Conservation (phyloP, 345 rosid species). For the Bruguiera parviflora region DNA sequence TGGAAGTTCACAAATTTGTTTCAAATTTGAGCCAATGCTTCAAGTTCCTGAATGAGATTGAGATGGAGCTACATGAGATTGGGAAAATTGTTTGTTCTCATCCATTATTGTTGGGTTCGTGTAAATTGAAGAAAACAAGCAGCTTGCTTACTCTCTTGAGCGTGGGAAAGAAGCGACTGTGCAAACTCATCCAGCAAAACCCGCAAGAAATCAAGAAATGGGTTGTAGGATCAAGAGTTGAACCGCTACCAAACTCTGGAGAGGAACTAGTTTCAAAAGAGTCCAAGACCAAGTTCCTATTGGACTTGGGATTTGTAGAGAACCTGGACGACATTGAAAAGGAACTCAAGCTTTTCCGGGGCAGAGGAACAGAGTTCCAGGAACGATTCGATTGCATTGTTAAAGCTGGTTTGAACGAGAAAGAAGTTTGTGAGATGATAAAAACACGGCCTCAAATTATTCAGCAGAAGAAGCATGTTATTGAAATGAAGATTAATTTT, state of each 20-base stretch:
- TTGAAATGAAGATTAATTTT: constrained; percentile 52
- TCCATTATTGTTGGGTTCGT: constrained; percentile 46
- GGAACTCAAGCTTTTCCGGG: constrained; percentile 54
- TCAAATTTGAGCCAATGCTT: constrained; percentile 52
- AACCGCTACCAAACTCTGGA: constrained; percentile 34
- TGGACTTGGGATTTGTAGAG: constrained; percentile 51
- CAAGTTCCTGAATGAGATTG: constrained; percentile 44
- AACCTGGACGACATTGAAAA: constrained; percentile 36
- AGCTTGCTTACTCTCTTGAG: constrained; percentile 44
- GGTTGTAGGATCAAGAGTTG: constrained; percentile 37
- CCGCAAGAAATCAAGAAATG: constrained; percentile 54
- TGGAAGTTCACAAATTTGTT: constrained; percentile 41
- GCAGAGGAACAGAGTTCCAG: constrained; percentile 56
- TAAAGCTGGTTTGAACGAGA: constrained; percentile 55
- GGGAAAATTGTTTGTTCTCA: constrained; percentile 44
- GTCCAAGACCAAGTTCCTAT: constrained; percentile 54
- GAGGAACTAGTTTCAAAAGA: constrained; percentile 29
- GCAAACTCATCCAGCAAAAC: constrained; percentile 46
- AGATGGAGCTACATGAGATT: constrained; percentile 52
- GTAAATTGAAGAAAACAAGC: constrained; percentile 50
- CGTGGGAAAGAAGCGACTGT: constrained; percentile 50
- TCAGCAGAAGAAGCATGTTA: constrained; percentile 43
- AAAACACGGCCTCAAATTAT: constrained; percentile 58
- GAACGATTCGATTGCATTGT: constrained; percentile 74
- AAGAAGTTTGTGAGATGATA: constrained; percentile 52